Percentiles rank a stretch among this genome's conserved stretches.
These are phyloP conservation scores for Phialophora verrucosa DNA, from an alignment of 2,329 filamentous ascomycete species.

Conservation along the genomic window DNA sequence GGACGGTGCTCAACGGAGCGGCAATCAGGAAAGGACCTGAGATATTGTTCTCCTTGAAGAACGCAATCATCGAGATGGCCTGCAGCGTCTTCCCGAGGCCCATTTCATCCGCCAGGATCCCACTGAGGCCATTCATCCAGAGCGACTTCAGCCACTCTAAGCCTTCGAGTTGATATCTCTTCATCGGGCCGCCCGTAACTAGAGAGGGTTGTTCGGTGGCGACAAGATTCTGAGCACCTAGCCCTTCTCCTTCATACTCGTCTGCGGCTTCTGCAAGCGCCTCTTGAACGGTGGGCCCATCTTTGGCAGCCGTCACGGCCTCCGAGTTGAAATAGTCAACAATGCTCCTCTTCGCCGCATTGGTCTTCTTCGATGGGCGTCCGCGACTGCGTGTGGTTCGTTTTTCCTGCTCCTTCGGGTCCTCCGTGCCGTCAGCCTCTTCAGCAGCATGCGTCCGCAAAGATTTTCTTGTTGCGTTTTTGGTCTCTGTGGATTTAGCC, in stretches of 20 bases:
- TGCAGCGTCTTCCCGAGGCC: constrained; percentile 91
- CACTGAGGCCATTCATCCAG: constrained; percentile 89
- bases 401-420: constrained; percentile 40
- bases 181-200: constrained; percentile 86
- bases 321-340: constrained; percentile 67
- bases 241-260: constrained; percentile 63
- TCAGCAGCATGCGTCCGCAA: constrained; percentile 24
- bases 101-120: constrained; percentile 94
- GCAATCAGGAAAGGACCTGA: constrained; percentile 92
- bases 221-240: constrained; percentile 70
- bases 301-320: constrained; percentile 60
- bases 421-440: constrained; percentile 18
- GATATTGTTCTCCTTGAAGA: constrained; percentile 82
- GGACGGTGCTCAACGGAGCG: constrained; percentile 86
- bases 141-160: constrained; percentile 85
- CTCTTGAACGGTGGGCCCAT: constrained; percentile 61
- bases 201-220: constrained; percentile 86
- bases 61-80: constrained; percentile 83
- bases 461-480: constrained; percentile 36
- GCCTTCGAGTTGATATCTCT: constrained; percentile 91
- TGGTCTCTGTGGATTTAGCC: constrained; percentile 41
- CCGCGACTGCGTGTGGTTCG: constrained; percentile 34
- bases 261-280: constrained; percentile 64
- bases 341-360: constrained; percentile 49
- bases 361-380: constrained; percentile 32